Conservation (phyloP, 2,329 filamentous ascomycete genomes). For the Aspergillus sp. region DNA sequence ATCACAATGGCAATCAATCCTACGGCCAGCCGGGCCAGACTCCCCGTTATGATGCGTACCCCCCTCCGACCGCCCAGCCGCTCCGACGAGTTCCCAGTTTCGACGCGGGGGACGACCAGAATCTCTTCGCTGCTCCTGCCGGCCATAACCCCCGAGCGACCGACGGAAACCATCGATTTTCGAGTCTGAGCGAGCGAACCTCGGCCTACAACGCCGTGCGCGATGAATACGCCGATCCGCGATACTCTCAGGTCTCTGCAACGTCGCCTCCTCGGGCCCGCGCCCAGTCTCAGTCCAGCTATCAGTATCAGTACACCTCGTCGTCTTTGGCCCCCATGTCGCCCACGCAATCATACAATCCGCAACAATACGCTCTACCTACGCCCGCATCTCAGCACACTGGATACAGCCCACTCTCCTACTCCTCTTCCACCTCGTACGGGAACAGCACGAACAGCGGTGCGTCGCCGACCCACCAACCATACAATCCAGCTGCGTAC, state of each 20-base stretch:
- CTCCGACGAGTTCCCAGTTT: slow-evolving; percentile 69
- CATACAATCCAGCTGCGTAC: slow-evolving; percentile 58
- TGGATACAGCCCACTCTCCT: slow-evolving; percentile 75
- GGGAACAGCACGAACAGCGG: slow-evolving; percentile 18
- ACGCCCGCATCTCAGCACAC: slow-evolving; percentile 51
- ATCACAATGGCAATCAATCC: slow-evolving; percentile 57
- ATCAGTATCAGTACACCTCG: slow-evolving; percentile 51
- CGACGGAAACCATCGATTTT: slow-evolving; percentile 40
- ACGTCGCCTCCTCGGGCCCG: slow-evolving; percentile 43
- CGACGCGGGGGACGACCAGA: slow-evolving; percentile 73
- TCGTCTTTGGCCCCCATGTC: slow-evolving; percentile 44
- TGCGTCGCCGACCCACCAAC: slow-evolving; percentile 41
- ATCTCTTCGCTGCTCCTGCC: slow-evolving; percentile 50
- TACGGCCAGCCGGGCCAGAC: slow-evolving; percentile 44
- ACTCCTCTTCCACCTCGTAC: slow-evolving; percentile 39
- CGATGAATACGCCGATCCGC: slow-evolving; percentile 39
- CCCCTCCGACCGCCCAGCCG: slow-evolving; percentile 47
- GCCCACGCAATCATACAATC: slow-evolving; percentile 63
- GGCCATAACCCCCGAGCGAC: slow-evolving; percentile 36
- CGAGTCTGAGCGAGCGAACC: slow-evolving; percentile 45
- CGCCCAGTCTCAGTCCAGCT: slow-evolving; percentile 52
- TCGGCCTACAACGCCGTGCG: slow-evolving; percentile 30
- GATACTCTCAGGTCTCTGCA: slow-evolving; percentile 40
- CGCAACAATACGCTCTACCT: slow-evolving; percentile 61
- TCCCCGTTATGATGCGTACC: slow-evolving; percentile 46